Conservation (phyloP, 2,329 filamentous ascomycete species). For the Colletotrichum acutatum region DNA sequence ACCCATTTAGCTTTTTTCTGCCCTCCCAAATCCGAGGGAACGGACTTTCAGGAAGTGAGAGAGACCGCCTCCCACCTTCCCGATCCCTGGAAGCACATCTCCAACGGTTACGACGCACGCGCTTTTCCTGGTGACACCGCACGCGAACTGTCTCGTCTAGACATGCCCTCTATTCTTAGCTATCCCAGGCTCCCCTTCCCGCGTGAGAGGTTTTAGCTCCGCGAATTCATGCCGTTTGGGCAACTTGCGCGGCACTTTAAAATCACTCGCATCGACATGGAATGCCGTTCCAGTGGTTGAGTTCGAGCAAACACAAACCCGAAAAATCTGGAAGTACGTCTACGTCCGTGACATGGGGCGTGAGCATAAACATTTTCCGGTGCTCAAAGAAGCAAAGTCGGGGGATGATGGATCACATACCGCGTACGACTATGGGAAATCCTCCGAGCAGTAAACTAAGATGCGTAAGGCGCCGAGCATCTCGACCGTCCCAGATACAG, state of each 20-base stretch:
- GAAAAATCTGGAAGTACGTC: neutral
- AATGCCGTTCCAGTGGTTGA: constrained; percentile 8
- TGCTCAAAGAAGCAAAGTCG: neutral
- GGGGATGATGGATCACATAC: neutral
- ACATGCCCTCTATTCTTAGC: constrained; percentile 33
- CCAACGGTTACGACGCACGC: neutral
- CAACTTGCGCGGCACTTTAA: constrained; percentile 13
- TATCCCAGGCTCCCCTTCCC: neutral
- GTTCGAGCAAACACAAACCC: neutral
- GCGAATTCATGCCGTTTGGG: constrained; percentile 27
- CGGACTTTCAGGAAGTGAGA: neutral
- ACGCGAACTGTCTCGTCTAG: constrained; percentile 27
- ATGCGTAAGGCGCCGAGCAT: constrained; percentile 17
- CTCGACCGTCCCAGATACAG: constrained; percentile 7
- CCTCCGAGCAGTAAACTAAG: constrained; percentile 4
- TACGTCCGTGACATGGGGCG: neutral
- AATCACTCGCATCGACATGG: constrained; percentile 18
- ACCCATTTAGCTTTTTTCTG: constrained; percentile 18
- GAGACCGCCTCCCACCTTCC: neutral
- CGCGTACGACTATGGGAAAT: neutral
- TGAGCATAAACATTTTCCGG: neutral
- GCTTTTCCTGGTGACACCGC: neutral
- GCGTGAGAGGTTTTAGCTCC: neutral
- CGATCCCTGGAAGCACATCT: neutral
- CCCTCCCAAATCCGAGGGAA: neutral